These are phyloP conservation scores for Cercophora scortea DNA, from an alignment of 495 filamentous ascomycete species.

Conservation along the genomic window DNA sequence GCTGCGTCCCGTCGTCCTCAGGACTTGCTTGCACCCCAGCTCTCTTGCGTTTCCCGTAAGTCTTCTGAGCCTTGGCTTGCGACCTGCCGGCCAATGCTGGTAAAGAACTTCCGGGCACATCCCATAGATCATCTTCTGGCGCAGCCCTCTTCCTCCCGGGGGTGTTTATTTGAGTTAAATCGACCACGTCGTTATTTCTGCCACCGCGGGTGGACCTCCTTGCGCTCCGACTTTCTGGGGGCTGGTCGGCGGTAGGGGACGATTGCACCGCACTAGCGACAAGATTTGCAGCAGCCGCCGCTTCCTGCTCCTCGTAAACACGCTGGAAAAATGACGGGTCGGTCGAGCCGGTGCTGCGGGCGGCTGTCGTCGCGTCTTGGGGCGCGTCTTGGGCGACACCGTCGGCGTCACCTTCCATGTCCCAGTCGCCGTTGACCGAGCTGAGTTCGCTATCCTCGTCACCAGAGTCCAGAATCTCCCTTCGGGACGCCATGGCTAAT, in stretches of 20 bases:
- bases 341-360: conserved; percentile 15
- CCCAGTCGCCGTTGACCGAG: conserved; percentile 2
- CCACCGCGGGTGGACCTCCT: not conserved
- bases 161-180: conserved; percentile 2
- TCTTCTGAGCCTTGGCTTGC: not conserved
- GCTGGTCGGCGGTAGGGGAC: conserved; percentile 11
- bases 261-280: not conserved
- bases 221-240: not conserved
- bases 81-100: not conserved
- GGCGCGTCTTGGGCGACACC: not conserved
- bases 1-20: not conserved
- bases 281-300: not conserved
- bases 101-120: conserved; percentile 5
- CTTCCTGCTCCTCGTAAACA: conserved; percentile 18
- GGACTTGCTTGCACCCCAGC: conserved; percentile 7
- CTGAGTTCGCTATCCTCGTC: conserved; percentile 20
- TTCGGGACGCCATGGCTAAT: conserved; percentile 10
- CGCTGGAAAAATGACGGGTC: conserved; percentile 22
- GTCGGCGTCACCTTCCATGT: not conserved
- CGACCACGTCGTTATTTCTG: conserved; percentile 7
- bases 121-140: conserved; percentile 8
- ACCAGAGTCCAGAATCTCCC: conserved; percentile 24
- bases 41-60: conserved; percentile 15
- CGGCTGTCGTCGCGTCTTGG: not conserved
- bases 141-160: not conserved